Percentiles rank a stretch among this genome's conserved stretches.
Conservation (phyloP, 2,329 filamentous ascomycete species). For the Trichoderma sp. region DNA sequence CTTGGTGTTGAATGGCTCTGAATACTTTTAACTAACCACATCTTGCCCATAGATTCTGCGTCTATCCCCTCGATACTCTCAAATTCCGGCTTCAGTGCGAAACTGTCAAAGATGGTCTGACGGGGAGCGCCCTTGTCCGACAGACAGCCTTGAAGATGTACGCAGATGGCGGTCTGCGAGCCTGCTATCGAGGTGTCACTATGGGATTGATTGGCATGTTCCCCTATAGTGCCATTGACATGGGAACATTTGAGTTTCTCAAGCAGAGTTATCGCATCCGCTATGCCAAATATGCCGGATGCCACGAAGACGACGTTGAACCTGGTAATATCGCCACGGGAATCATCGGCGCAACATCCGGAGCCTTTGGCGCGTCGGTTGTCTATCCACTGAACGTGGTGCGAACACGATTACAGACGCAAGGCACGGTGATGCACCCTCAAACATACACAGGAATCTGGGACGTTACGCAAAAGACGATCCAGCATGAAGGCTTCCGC, state of each 20-base stretch:
- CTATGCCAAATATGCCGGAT: constrained; percentile 69
- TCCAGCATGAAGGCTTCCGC: constrained; percentile 78
- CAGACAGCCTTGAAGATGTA: constrained; percentile 88
- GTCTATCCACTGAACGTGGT: constrained; percentile 96
- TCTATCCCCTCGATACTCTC: constrained; percentile 90
- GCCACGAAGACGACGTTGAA: constrained; percentile 81
- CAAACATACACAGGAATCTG: constrained; percentile 87
- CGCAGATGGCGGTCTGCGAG: constrained; percentile 69
- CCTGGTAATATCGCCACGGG: constrained; percentile 84
- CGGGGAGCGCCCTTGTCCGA: constrained; percentile 79
- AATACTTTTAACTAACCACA: constrained; percentile 23
- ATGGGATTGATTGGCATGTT: constrained; percentile 97
- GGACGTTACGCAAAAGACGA: constrained; percentile 84
- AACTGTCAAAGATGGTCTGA: constrained; percentile 81
- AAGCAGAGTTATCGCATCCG: constrained; percentile 74
- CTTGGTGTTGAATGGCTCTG: no score
- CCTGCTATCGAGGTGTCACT: constrained; percentile 89
- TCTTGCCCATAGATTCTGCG: constrained; percentile 65
- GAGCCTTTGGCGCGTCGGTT: constrained; percentile 87
- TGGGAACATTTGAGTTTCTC: constrained; percentile 91
- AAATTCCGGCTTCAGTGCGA: constrained; percentile 90
- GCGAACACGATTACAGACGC: constrained; percentile 87
- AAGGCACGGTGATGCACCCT: constrained; percentile 90
- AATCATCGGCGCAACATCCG: constrained; percentile 86
- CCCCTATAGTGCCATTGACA: constrained; percentile 94